Evolutionary conservation across 2,329 filamentous ascomycete species (phyloP), one percentile per base, ranked within the genome.

Genomic region (Neofusicoccum cordaticola): DNA sequence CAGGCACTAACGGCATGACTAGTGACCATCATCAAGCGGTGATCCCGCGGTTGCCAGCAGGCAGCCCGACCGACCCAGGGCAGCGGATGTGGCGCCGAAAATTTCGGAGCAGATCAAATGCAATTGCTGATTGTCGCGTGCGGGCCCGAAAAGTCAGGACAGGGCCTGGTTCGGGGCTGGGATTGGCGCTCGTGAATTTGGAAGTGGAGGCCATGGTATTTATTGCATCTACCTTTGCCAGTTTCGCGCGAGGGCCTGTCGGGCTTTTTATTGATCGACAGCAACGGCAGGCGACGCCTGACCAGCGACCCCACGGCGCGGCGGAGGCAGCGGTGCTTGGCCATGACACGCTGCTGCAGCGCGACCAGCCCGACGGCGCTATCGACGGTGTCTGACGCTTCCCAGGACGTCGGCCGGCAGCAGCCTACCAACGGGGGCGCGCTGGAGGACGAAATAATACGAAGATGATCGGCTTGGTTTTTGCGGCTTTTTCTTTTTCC

Each of bases 11-110:
- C 68, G 39, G 56, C 64, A 62, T 66, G 63, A 66, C 69, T 73
- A 79, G 77, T 79, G 58, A 79, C 77, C 51, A 79, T 79, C 69
- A 73, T 79, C 70, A 79, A 79, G 69, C 74, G 76, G 67, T 79
- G 77, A 69, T 65, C 53, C 17, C 27, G 56, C 53, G 45, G 52
- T 47, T 19, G 53, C 39, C 39, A 45, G 41, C 53, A 51, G 13
- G 22, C 42, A 47, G 35, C 48, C 39, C 47, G 44, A 31, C 42
- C n/a, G 63, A 58, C 53, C 53, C 53, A 44, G 47, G 34, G 47
- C 45, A 41, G 42, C 56, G 63, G 63, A 31, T 61, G 56, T 61
- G 63, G 63, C 56, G 63, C 47, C 53, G 63, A 60, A 61, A 65
- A 57, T 65, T 65, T 65, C 63, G 63, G 63, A 65, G 63, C 63